Conservation (phyloP, 805 yeast genomes). For the Barnettozyma botsteinii region DNA sequence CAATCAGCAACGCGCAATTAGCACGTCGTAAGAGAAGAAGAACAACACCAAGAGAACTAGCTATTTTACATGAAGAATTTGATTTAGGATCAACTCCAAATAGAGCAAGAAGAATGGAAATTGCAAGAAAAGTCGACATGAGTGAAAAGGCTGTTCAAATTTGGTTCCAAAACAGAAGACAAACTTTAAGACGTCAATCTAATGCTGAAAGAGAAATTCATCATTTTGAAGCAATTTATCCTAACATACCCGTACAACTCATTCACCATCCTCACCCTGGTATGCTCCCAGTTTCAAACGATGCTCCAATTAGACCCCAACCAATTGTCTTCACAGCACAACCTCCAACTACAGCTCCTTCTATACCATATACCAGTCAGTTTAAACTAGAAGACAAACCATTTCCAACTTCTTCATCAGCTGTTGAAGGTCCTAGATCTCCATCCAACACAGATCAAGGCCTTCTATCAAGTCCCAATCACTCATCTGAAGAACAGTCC, state of each 20-base stretch:
- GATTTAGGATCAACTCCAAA: constrained; percentile 75
- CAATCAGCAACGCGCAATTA: constrained; percentile 83
- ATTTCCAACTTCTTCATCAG: background rate
- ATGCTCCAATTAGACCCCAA: constrained; percentile 13
- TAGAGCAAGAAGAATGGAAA: constrained; percentile 64
- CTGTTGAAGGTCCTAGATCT: background rate
- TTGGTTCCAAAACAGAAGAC: constrained; percentile 97
- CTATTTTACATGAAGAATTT: constrained; percentile 78
- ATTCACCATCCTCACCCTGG: background rate
- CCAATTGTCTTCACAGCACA: background rate
- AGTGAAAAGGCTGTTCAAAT: constrained; percentile 97
- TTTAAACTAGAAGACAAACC: too few species aligned
- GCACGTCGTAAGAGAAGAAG: constrained; percentile 95
- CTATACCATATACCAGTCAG: too few species aligned
- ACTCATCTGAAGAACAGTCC: background rate
- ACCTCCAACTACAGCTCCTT: too few species aligned
- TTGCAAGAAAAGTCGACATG: constrained; percentile 82
- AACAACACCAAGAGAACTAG: constrained; percentile 82
- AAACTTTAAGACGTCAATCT: constrained; percentile 57
- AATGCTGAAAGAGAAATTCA: constrained; percentile 26
- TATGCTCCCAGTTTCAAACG: background rate
- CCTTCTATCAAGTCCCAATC: constrained; percentile 2
- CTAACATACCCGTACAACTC: constrained; percentile 3
- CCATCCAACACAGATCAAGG: background rate
- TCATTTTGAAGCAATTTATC: constrained; percentile 22